phyloP scores from a whole-genome alignment of 345 rosid genomes.

The Cardamine occulta region DNA sequence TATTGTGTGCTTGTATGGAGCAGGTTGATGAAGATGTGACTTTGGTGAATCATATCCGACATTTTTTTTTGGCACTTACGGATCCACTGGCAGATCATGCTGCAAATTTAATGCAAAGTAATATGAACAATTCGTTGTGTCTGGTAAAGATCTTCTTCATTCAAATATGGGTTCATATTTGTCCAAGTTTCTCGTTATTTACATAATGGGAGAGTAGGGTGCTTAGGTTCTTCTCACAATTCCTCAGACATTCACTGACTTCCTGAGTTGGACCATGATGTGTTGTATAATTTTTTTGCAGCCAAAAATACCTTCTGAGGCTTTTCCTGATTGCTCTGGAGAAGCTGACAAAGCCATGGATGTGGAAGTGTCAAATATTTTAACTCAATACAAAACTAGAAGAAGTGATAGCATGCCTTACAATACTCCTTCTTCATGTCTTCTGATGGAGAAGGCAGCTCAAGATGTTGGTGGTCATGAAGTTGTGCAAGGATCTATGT shows the following conservation, averaged over 20 bases:
- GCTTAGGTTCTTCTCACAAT: slow-evolving; percentile 24
- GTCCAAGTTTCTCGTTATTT: slow-evolving; percentile 18
- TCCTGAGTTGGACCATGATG: slow-evolving; percentile 34
- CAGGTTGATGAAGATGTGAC: slow-evolving; percentile 77
- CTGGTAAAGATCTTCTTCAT: slow-evolving; percentile 52
- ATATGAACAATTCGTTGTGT: slow-evolving; percentile 49
- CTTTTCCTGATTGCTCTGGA: slow-evolving; percentile 44
- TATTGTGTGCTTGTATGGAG: slow-evolving; percentile 41
- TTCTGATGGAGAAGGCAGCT: slow-evolving; percentile 43
- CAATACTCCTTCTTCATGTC: slow-evolving; percentile 43
- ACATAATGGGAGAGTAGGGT: slow-evolving; percentile 1
- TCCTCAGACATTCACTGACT: slow-evolving; percentile 10
- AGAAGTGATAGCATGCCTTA: slow-evolving; percentile 39
- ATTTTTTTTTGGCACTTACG: slow-evolving; percentile 60
- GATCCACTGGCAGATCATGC: slow-evolving; percentile 56
- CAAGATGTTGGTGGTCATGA: slow-evolving; percentile 48
- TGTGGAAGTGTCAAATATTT: slow-evolving; percentile 43
- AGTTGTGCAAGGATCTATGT: slow-evolving; percentile 45
- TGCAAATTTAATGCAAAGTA: slow-evolving; percentile 48
- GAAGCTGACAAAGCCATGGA: slow-evolving; percentile 50
- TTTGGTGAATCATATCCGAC: slow-evolving; percentile 65
- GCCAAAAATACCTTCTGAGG: slow-evolving; percentile 56
- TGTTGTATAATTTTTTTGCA: slow-evolving; percentile 43
- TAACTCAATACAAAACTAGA: slow-evolving; percentile 42
- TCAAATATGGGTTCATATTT: not conserved